Conservation (phyloP, 148 eudicot species). For the Rhododendron vialii region DNA sequence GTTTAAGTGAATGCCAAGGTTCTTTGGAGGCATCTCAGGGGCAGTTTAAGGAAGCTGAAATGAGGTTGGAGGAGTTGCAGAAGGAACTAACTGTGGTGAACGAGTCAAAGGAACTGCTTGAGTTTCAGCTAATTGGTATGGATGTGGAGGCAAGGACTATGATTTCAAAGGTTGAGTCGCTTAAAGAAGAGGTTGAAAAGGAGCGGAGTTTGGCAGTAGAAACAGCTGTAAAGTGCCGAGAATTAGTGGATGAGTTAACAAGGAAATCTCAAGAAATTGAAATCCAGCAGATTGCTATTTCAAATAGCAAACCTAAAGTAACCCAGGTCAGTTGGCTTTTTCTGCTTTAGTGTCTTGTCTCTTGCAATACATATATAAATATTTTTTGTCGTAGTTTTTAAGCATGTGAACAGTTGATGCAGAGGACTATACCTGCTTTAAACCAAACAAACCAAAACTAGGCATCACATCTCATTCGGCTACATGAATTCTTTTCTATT, state of each 20-base stretch:
- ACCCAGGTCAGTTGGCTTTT: slow-evolving; percentile 36
- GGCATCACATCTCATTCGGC: neutral
- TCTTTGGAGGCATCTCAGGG: slow-evolving; percentile 28
- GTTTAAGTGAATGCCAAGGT: slow-evolving; percentile 27
- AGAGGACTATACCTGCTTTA: neutral
- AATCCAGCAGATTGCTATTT: slow-evolving; percentile 28
- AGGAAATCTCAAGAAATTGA: slow-evolving; percentile 38
- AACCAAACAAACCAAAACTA: neutral
- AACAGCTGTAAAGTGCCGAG: slow-evolving; percentile 33
- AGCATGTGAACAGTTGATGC: neutral
- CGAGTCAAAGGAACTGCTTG: slow-evolving; percentile 42
- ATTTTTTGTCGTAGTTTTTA: neutral
- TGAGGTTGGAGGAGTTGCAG: slow-evolving; percentile 47
- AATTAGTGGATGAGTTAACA: slow-evolving; percentile 46
- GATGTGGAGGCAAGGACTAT: slow-evolving; percentile 48
- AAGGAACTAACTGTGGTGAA: slow-evolving; percentile 42
- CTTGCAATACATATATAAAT: neutral
- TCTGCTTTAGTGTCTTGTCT: neutral
- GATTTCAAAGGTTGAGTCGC: slow-evolving; percentile 39
- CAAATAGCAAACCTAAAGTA: slow-evolving; percentile 34
- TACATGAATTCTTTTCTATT: neutral
- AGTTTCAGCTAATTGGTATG: slow-evolving; percentile 28
- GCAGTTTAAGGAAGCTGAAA: slow-evolving; percentile 30
- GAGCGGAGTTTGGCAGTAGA: slow-evolving; percentile 43
- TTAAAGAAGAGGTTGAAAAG: slow-evolving; percentile 43